Percentiles rank a stretch among this genome's conserved stretches.
Evolutionary conservation across 1,284 basidiomycete genomes (phyloP).

Genomic region (Trichosporon sp.): DNA sequence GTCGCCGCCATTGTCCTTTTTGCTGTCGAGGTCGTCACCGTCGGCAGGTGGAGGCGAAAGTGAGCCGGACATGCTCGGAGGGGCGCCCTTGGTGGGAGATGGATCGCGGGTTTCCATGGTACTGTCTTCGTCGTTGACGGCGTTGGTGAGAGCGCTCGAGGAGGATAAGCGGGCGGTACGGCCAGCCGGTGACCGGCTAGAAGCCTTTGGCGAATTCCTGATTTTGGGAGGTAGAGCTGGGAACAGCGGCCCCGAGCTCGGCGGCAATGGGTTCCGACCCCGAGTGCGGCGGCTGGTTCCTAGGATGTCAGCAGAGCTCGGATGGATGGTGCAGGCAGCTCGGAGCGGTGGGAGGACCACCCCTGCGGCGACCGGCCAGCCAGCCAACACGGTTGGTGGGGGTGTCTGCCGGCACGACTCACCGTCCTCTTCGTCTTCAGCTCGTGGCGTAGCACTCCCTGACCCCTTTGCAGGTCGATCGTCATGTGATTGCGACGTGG

Average conservation of each 20-base stretch:
- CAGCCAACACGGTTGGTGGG: neutral
- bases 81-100: conserved; percentile 18
- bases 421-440: conserved; percentile 26
- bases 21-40: conserved; percentile 22
- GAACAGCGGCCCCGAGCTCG: conserved; percentile 43
- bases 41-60: conserved; percentile 40
- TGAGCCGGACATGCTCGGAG: conserved; percentile 17
- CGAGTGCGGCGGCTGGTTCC: conserved; percentile 37
- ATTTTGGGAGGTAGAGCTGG: conserved; percentile 45
- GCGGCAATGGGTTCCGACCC: conserved; percentile 43
- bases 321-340: neutral
- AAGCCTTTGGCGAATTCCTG: conserved; percentile 32
- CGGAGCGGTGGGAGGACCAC: neutral
- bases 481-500: conserved; percentile 20
- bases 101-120: conserved; percentile 9
- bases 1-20: conserved; percentile 19
- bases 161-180: conserved; percentile 13
- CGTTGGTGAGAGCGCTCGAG: conserved; percentile 23
- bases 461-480: conserved; percentile 17
- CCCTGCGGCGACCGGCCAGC: neutral
- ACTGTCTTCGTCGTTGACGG: conserved; percentile 19
- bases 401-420: conserved; percentile 2
- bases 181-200: conserved; percentile 21
- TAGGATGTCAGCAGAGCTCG: conserved; percentile 9
- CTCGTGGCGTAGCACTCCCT: conserved; percentile 22